These are phyloP conservation scores for Dryas drummondii DNA, from an alignment of 306 rosid genomes.

Conservation along the genomic window DNA sequence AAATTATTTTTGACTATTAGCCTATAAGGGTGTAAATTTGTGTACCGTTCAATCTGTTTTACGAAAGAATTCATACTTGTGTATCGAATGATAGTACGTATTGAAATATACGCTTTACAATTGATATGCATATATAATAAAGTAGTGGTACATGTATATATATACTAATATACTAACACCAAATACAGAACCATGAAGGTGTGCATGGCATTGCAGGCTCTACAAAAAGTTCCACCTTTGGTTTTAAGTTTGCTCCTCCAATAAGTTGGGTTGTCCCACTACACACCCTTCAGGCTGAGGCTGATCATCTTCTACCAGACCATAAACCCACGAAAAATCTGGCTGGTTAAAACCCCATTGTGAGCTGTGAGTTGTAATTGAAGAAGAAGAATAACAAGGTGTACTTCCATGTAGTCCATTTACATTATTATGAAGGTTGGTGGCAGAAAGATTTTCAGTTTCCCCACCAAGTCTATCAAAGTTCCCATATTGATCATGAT, in stretches of 20 bases:
- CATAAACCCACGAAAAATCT: not conserved
- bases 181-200: no score
- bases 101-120: no score
- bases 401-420: not conserved
- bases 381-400: not conserved
- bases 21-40: no score
- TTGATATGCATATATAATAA: no score
- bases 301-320: constrained; percentile 11
- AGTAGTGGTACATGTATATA: no score
- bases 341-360: not conserved
- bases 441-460: not conserved
- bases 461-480: not conserved
- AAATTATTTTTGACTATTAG: no score
- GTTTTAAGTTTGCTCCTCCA: not conserved
- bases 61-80: no score
- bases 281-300: not conserved
- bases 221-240: no score
- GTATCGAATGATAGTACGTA: no score
- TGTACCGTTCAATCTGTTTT: no score
- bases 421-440: not conserved
- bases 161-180: no score
- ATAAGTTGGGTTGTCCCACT: not conserved
- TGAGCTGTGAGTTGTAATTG: not conserved
- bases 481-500: not conserved
- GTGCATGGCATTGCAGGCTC: no score